phyloP scores from a whole-genome alignment of 139 green algal species.

The Volvox africanus region DNA sequence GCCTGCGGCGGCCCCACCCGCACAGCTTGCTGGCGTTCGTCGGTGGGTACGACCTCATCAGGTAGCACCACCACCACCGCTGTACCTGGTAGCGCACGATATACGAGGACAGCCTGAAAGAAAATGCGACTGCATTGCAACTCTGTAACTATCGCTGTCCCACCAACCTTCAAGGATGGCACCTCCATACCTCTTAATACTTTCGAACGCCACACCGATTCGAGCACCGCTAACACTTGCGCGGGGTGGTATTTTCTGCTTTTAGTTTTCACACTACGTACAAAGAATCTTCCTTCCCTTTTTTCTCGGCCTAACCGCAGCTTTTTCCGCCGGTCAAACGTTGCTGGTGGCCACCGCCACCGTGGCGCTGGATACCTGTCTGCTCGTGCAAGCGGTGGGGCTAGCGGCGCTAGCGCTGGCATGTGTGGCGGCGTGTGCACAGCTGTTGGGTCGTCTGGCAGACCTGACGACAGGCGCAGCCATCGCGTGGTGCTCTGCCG shows the following conservation, averaged over 20 bases:
- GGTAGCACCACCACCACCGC: too few species aligned
- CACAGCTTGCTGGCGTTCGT: neutral
- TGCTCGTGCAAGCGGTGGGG: neutral
- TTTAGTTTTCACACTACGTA: too few species aligned
- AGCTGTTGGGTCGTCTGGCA: neutral
- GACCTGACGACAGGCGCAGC: neutral
- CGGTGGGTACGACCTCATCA: neutral
- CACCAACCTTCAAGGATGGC: too few species aligned
- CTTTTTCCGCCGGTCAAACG: constrained; percentile 13
- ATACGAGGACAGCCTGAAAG: too few species aligned
- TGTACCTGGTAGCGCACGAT: too few species aligned
- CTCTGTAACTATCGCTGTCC: too few species aligned
- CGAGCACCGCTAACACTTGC: too few species aligned
- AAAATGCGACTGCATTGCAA: too few species aligned
- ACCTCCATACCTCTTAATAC: too few species aligned
- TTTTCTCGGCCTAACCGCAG: neutral
- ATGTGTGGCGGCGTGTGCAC: neutral
- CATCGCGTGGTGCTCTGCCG: neutral
- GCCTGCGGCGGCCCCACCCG: neutral
- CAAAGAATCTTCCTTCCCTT: too few species aligned
- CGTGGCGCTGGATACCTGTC: neutral
- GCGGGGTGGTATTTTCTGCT: too few species aligned
- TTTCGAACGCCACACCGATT: too few species aligned
- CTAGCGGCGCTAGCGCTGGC: neutral
- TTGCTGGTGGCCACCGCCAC: constrained; percentile 7